Base-by-base conservation (phyloP, 2,329 filamentous ascomycete genomes). In the Helicocarpus griseus region DNA sequence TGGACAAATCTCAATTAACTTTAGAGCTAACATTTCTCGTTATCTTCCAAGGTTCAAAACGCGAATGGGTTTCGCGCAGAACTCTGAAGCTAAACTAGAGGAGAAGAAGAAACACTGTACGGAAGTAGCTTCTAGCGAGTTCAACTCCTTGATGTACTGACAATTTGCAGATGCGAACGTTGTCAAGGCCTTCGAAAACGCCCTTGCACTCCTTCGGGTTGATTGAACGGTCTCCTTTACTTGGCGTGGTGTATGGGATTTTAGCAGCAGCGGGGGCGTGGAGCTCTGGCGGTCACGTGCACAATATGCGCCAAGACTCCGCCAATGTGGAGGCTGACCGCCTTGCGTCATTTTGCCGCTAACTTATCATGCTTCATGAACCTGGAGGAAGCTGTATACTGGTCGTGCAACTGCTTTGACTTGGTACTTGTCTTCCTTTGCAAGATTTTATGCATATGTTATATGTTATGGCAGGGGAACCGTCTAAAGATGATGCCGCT, bases 31-130 rank as follows among this genome's bases (percentile, higher is more conserved):
- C 22, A 49, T 44, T 28, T 52, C 56, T 29, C 31, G 53, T 57
- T 28, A 31, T 22, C 7, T n/a, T 31, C 38, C 8, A 55, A 88
- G 86, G 51, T 76, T 95, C 43, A 86, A 85, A 62, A 96, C 90
- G 2, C 82, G 89, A 55, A 82, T 85, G 65, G 76, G 81, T 54
- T 86, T 85, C 65, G 87, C 95, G 28, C 81, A 85, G 55, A 74
- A 88, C 40, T 81, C 85, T 0, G 90, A 95, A 65, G 73, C 80
- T 36, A 78, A 76, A 24, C 74, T 95, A 52, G 80, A 82, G 50
- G 77, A 84, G 58, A 93, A 86, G 64, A 85, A 89, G 62, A 76
- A 83, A 54, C 89, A 95, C 61, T 87, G 89, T 95, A 72, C 72
- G 86, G 71, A 28, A 33, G 17, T 17, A 21, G 17, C 40, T 55